Evolutionary conservation across 768 basidiomycete species (phyloP).

Genomic region (Crassisporium funariophilum): DNA sequence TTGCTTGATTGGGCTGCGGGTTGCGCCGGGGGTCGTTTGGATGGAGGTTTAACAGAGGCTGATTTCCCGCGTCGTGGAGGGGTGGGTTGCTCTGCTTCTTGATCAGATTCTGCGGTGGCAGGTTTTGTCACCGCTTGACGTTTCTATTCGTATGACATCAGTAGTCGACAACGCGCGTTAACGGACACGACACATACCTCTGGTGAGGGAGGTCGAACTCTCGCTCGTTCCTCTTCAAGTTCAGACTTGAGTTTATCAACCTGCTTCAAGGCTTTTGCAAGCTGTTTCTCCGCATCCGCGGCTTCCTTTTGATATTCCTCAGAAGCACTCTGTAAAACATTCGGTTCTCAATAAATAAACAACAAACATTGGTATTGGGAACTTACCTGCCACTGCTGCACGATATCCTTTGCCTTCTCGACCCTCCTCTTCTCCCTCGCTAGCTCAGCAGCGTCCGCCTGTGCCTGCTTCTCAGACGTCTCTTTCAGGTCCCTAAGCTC

Average conservation of each 20-base stretch:
- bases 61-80: background rate
- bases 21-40: conserved; percentile 1
- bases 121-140: conserved; percentile 1
- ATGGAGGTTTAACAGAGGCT: conserved; percentile 3
- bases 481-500: conserved; percentile 50
- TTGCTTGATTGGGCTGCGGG: conserved; percentile 8
- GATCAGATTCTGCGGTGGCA: background rate
- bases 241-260: conserved; percentile 47
- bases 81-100: background rate
- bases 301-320: conserved; percentile 38
- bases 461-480: conserved; percentile 35
- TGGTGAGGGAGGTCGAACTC: conserved; percentile 30
- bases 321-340: conserved; percentile 37
- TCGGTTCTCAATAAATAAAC: conserved; percentile 2
- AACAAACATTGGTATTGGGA: background rate
- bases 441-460: conserved; percentile 34
- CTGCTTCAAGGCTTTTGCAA: conserved; percentile 43
- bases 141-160: conserved; percentile 9
- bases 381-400: conserved; percentile 49
- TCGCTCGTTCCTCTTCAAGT: conserved; percentile 40
- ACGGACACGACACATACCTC: conserved; percentile 8
- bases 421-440: conserved; percentile 44
- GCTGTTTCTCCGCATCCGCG: conserved; percentile 33
- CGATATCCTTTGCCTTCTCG: conserved; percentile 42
- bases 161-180: background rate